phyloP scores from a whole-genome alignment of 768 basidiomycete genomes.

The Filobasidium wieringae region DNA sequence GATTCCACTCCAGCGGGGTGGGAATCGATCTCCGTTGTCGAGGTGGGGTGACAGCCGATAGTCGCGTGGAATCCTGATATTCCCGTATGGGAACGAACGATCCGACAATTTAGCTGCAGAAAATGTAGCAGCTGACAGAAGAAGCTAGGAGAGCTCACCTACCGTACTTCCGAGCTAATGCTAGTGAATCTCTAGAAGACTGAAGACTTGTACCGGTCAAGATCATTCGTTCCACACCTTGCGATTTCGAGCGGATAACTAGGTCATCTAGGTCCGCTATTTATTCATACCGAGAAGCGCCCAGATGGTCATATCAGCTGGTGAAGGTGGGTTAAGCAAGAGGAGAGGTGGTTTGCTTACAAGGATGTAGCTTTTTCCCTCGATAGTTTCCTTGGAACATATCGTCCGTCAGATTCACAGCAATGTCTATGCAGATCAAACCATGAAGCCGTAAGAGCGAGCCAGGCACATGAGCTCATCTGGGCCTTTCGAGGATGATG shows the following conservation, averaged over 20 bases:
- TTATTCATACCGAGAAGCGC: not conserved
- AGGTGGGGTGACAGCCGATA: conserved; percentile 69
- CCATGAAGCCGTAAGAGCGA: too few species aligned
- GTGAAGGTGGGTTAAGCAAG: not conserved
- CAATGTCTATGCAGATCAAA: too few species aligned
- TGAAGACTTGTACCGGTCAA: conserved; percentile 61
- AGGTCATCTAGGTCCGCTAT: conserved; percentile 56
- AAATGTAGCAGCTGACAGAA: not conserved
- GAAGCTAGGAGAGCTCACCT: conserved; percentile 8
- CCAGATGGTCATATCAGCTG: not conserved
- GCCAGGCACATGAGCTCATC: too few species aligned
- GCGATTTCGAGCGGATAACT: conserved; percentile 47
- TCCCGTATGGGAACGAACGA: too few species aligned
- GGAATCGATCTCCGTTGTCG: conserved; percentile 55
- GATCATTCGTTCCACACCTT: conserved; percentile 59
- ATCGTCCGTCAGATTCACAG: conserved; percentile 42
- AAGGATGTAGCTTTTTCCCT: conserved; percentile 40
- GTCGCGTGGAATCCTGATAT: conserved; percentile 56
- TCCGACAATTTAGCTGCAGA: not conserved
- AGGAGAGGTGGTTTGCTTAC: conserved; percentile 15
- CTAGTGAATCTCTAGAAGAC: conserved; percentile 53
- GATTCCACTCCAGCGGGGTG: conserved; percentile 49
- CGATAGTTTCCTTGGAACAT: conserved; percentile 41
- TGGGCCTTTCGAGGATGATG: too few species aligned
- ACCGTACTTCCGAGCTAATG: conserved; percentile 53